phyloP scores from a whole-genome alignment of 768 basidiomycete genomes.

The Tricholoma sp. region DNA sequence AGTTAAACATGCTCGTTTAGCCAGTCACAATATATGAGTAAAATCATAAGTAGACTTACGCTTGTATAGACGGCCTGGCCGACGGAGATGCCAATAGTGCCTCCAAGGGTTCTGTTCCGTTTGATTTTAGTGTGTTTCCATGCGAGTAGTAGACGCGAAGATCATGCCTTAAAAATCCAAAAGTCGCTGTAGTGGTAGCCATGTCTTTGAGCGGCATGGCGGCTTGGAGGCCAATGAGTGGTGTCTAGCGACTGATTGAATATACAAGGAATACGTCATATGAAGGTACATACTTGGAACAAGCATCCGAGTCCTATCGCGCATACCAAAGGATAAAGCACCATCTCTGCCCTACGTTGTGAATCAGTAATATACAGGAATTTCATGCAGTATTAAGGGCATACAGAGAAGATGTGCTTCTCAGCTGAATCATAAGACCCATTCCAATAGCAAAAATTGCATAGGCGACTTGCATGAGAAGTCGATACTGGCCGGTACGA shows the following conservation, averaged over 20 bases:
- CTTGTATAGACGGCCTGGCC: conserved; percentile 69
- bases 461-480: conserved; percentile 58
- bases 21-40: background rate
- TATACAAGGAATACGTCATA: conserved; percentile 1
- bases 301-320: conserved; percentile 61
- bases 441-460: conserved; percentile 55
- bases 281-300: conserved; percentile 41
- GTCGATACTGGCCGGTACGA: conserved; percentile 53
- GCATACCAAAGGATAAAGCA: conserved; percentile 62
- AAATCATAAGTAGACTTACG: conserved; percentile 26
- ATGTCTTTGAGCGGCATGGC: conserved; percentile 87
- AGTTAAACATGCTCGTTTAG: background rate
- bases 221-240: conserved; percentile 72
- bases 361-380: background rate
- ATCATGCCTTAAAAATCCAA: conserved; percentile 61
- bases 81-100: conserved; percentile 70
- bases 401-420: conserved; percentile 48
- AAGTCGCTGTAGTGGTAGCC: conserved; percentile 74
- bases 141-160: conserved; percentile 2
- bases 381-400: conserved; percentile 12
- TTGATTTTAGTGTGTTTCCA: background rate
- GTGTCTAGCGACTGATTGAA: conserved; percentile 34
- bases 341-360: conserved; percentile 52
- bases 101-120: conserved; percentile 54
- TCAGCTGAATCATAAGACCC: conserved; percentile 70